Evolutionary conservation across 371 early-diverging fungal species (phyloP).

Genomic region (Rhizopus sp.): DNA sequence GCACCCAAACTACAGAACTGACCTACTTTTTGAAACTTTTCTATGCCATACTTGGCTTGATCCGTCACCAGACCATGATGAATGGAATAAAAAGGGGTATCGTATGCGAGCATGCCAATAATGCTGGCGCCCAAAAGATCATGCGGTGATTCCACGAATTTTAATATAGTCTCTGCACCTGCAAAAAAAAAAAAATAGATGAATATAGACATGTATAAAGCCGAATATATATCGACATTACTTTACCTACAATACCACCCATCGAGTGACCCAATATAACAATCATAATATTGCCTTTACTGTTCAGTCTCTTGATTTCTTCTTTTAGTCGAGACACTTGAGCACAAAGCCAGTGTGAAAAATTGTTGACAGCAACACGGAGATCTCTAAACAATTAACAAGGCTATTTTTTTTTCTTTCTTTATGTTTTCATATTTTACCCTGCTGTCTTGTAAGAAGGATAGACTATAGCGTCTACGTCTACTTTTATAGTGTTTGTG

Average conservation of each 20-base stretch:
- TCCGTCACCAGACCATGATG: constrained; percentile 48
- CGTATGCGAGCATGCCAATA: constrained; percentile 63
- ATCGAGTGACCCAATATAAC: constrained; percentile 59
- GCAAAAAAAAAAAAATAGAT: neutral
- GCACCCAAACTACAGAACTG: constrained; percentile 20
- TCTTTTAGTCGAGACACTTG: constrained; percentile 39
- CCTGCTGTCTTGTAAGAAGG: constrained; percentile 66
- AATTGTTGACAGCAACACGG: constrained; percentile 44
- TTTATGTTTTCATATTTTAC: constrained; percentile 22
- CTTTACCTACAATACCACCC: constrained; percentile 68
- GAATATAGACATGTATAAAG: neutral
- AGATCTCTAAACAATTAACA: constrained; percentile 24
- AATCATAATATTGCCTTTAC: constrained; percentile 40
- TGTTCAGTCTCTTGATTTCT: constrained; percentile 17
- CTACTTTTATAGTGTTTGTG: constrained; percentile 42
- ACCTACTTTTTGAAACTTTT: constrained; percentile 17
- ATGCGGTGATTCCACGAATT: constrained; percentile 16
- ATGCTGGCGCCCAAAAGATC: constrained; percentile 33
- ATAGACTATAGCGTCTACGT: constrained; percentile 56
- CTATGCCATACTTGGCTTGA: constrained; percentile 25
- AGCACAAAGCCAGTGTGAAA: constrained; percentile 50
- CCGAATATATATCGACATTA: neutral
- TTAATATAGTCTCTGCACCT: constrained; percentile 65
- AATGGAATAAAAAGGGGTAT: constrained; percentile 64
- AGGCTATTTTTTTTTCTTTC: constrained; percentile 10